Evolutionary conservation across 495 filamentous ascomycete species (phyloP), one percentile per base, ranked within the genome.

Genomic region (Trichoderma asperelloides): DNA sequence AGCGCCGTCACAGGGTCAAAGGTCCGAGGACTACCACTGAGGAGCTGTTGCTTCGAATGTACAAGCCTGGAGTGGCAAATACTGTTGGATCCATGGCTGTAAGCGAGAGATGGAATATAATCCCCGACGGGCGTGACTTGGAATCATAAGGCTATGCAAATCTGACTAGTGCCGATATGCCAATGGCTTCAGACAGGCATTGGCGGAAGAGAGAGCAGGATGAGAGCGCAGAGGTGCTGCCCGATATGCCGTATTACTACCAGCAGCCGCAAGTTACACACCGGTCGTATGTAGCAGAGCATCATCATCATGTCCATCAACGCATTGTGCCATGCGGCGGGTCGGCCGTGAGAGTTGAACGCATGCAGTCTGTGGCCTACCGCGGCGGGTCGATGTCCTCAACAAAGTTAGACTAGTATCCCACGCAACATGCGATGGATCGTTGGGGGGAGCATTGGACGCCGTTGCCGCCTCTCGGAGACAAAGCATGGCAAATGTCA

Each of bases 341-440:
- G n/a, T 13, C 4, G 13, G 49, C 16, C 49, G 23, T 16, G 43
- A 18, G 6, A 25, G 5, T 57, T 27, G 27, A 33, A 21, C 55
- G 55, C 25, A 60, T 60, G 55, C 2, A 30, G 55, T 27, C 30
- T 60, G 55, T 18, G 55, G 55, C 9, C 55, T 60, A 12, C 55
- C 55, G 55, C 55, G 30, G 55, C 55, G 55, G 55, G 55, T 30
- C 25, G 47, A 60, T 16, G 55, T 30, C 55, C 55, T 60, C 55
- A 18, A 25, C 55, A 13, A 60, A 25, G 55, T 25, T 30, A 60
- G 25, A 21, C 55, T 18, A 33, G 55, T 12, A 23, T 60, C 25
- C 55, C 55, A 30, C 55, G 47, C 47, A 37, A 37, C 33, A 60
- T 25, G 55, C 25, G 55, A 25, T 7, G 55, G 55, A 13, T 60